A percentile compares a stretch with the other conserved stretches of the same genome.
Conservation (phyloP, 306 rosid genomes). For the Cucurbita maxima region DNA sequence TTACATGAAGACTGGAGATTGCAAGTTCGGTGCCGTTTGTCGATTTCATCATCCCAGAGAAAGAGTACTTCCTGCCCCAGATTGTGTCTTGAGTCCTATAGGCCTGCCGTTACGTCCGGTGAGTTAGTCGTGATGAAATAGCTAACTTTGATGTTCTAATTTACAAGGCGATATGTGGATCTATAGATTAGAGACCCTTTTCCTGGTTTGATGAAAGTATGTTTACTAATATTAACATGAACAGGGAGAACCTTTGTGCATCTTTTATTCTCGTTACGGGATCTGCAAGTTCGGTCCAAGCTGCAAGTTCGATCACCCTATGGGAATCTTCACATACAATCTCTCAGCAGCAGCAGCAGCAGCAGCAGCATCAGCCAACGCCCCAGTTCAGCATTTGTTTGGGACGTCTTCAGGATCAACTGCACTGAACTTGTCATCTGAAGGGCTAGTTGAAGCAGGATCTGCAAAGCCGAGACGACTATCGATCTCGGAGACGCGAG, state of each 20-base stretch:
- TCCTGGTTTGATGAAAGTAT: neutral
- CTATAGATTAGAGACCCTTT: neutral
- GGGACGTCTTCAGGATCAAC: constrained; percentile 68
- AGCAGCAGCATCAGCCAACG: constrained; percentile 45
- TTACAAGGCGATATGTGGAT: neutral
- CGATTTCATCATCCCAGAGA: constrained; percentile 92
- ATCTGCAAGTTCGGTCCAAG: constrained; percentile 98
- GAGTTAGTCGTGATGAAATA: constrained; percentile 36
- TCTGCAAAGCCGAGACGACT: constrained; percentile 58
- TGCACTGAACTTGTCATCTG: constrained; percentile 65
- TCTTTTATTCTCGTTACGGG: constrained; percentile 90
- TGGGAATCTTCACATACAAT: constrained; percentile 74
- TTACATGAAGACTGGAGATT: constrained; percentile 97
- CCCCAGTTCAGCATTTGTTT: constrained; percentile 48
- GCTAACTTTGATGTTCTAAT: neutral
- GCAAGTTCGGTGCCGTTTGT: constrained; percentile 93
- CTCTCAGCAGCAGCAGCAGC: constrained; percentile 46
- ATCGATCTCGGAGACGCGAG: constrained; percentile 69
- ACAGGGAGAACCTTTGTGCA: constrained; percentile 92
- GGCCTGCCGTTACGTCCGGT: constrained; percentile 95
- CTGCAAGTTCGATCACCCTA: constrained; percentile 97
- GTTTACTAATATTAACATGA: neutral
- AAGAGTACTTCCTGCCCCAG: constrained; percentile 79
- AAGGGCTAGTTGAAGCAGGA: constrained; percentile 68
- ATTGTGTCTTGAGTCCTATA: constrained; percentile 77